Percentiles rank a stretch among this genome's conserved stretches.
Conservation (phyloP, 495 filamentous ascomycete genomes). For the Arthonia radiata region DNA sequence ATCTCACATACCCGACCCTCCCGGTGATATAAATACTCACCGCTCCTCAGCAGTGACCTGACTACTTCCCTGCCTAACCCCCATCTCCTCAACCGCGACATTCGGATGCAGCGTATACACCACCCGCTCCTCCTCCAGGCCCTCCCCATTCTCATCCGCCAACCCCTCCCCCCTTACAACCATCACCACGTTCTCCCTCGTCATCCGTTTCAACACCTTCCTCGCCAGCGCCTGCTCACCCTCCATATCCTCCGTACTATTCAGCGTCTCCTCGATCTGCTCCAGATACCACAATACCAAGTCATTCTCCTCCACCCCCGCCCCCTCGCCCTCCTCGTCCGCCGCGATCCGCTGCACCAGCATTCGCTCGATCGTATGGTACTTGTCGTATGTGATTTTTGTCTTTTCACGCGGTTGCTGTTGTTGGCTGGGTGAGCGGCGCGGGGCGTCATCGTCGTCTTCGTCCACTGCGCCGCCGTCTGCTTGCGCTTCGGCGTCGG, state of each 20-base stretch:
- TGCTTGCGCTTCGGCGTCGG: conserved; percentile 18
- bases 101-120: conserved; percentile 92
- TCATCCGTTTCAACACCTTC: conserved; percentile 88
- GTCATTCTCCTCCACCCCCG: conserved; percentile 73
- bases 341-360: conserved; percentile 64
- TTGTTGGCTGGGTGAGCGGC: conserved; percentile 12
- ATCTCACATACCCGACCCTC: no score
- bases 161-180: conserved; percentile 69
- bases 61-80: no score
- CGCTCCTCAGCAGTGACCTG: no score
- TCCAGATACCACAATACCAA: conserved; percentile 84
- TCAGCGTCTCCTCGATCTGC: conserved; percentile 66
- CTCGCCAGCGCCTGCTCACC: conserved; percentile 47
- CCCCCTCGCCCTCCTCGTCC: conserved; percentile 41
- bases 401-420: conserved; percentile 32
- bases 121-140: conserved; percentile 25
- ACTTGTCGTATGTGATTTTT: conserved; percentile 89
- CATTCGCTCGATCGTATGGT: conserved; percentile 66
- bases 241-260: conserved; percentile 54
- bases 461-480: conserved; percentile 20
- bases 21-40: not conserved
- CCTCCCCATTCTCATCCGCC: conserved; percentile 27
- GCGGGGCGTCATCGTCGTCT: conserved; percentile 26
- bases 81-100: conserved; percentile 66
- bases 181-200: conserved; percentile 92